A percentile compares a stretch with the other conserved stretches of the same genome.
These are phyloP conservation scores for Juglanconis sp. DNA, from an alignment of 2,329 filamentous ascomycete species.

Conservation along the genomic window DNA sequence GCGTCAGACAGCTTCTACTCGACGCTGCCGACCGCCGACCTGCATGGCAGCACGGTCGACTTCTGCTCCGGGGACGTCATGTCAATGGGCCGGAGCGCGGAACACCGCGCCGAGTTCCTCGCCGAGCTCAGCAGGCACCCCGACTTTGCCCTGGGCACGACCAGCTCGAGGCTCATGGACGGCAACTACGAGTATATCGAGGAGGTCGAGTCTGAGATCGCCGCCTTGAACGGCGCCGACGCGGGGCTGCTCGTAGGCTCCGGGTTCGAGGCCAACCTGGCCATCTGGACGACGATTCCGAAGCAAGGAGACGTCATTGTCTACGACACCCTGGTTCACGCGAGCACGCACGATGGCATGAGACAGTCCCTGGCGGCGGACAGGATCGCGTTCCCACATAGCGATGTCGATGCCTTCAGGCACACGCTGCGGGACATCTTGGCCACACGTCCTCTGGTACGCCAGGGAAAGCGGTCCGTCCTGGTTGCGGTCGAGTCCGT, in stretches of 20 bases:
- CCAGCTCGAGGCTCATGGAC: constrained; percentile 61
- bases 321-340: constrained; percentile 65
- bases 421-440: constrained; percentile 38
- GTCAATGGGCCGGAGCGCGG: neutral
- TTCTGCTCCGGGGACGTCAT: neutral
- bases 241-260: constrained; percentile 59
- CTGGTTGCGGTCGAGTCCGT: constrained; percentile 39
- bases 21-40: constrained; percentile 29
- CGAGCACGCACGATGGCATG: constrained; percentile 65
- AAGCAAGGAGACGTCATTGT: constrained; percentile 54
- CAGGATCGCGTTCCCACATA: constrained; percentile 45
- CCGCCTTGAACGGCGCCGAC: constrained; percentile 56
- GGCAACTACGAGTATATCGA: constrained; percentile 62
- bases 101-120: neutral
- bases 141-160: constrained; percentile 42
- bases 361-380: constrained; percentile 47
- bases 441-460: constrained; percentile 27
- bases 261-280: constrained; percentile 52
- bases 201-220: constrained; percentile 53
- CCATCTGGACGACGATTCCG: constrained; percentile 47
- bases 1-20: constrained; percentile 20
- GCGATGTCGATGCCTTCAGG: neutral
- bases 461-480: constrained; percentile 28
- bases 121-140: constrained; percentile 16
- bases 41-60: neutral